Evolutionary conservation across 306 rosid species (phyloP), one percentile per base, ranked within the genome.

Genomic region (apple (Malus domestica)): DNA sequence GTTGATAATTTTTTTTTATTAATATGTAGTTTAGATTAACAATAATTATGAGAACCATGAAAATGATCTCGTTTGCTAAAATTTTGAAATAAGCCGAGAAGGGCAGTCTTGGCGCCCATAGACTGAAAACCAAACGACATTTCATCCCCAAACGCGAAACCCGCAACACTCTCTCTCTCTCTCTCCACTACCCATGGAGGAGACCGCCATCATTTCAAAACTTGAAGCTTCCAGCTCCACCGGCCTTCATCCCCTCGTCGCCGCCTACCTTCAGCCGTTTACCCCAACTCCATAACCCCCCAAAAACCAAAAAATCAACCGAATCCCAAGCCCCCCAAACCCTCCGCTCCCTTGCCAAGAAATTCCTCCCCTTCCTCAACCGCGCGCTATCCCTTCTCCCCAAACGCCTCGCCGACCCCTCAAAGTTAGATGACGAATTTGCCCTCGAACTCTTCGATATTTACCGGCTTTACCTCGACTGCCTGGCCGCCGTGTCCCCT

Each of bases 391-490:
- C 95, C 66, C 10, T 60, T 25, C 35, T 94, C 68, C 95, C 93
- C 67, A 94, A 90, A 62, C 93, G 96, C 14, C 83, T 94, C 35
- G 75, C 82, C n/a, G 84, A 86, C 4, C 46, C 80, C 6, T 78
- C 83, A 11, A 84, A 82, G 25, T 77, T 89, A 22, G 74, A 74
- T 68, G 79, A 80, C 15, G 30, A 30, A 19, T 75, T 77, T 23
- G 60, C 85, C 44, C 67, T 16, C 35, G 93, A 94, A 18, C 71
- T 94, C 44, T 83, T 89, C 61, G 66, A 79, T 2, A 49, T 83
- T 29, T 92, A 89, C 79, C 38, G 73, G 27, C 89, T 94, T 20
- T 91, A 92, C 84, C 81, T 94, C 80, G 76, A 81, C 79, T 92
- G 95, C 82, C 70, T 92, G 80, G 89, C 82, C 6, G 20, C 75